phyloP scores from a whole-genome alignment of 495 filamentous ascomycete species.

The Aspergillus panamensis region DNA sequence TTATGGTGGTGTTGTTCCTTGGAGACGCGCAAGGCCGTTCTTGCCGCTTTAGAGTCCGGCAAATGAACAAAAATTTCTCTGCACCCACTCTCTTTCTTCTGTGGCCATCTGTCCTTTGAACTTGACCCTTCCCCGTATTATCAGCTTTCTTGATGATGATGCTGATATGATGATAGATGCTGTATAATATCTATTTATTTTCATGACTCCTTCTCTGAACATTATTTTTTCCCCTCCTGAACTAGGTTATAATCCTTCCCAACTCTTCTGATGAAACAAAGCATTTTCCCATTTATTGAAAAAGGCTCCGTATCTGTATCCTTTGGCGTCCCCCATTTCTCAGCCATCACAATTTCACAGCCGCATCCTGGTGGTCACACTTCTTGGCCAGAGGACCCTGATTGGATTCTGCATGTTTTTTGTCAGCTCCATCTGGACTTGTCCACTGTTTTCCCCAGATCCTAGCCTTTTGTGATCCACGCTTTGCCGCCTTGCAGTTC shows the following conservation, averaged over 20 bases:
- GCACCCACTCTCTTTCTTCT: conserved; percentile 23
- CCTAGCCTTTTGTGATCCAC: conserved; percentile 24
- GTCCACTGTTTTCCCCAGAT: conserved; percentile 20
- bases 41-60: conserved; percentile 41
- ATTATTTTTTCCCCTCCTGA: background rate
- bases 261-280: background rate
- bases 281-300: background rate
- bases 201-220: background rate
- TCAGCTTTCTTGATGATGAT: background rate
- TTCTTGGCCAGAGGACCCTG: conserved; percentile 7
- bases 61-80: conserved; percentile 44
- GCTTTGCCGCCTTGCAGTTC: conserved; percentile 1
- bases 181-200: background rate
- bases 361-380: background rate
- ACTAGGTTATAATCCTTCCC: background rate
- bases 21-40: conserved; percentile 31
- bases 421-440: conserved; percentile 2
- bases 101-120: background rate
- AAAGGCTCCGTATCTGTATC: background rate
- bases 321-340: background rate
- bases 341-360: conserved; percentile 5
- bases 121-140: background rate
- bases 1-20: conserved; percentile 28
- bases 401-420: conserved; percentile 14
- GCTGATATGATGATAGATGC: background rate